A percentile compares a stretch with the other conserved stretches of the same genome.
Conservation (phyloP, 768 basidiomycete genomes). For the Termitomyces sp. region DNA sequence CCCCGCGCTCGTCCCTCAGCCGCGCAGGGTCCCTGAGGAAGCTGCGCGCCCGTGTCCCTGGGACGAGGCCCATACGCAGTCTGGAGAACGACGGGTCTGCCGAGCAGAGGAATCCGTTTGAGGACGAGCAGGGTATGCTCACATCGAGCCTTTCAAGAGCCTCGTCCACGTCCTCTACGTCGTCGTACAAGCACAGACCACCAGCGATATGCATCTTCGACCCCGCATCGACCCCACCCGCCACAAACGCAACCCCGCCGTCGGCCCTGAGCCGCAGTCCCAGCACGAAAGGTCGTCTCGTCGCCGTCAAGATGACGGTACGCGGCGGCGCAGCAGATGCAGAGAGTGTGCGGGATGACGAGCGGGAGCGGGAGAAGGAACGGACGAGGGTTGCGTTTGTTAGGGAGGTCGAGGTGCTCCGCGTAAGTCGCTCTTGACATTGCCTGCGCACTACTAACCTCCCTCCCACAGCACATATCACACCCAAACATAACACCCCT, state of each 20-base stretch:
- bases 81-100: neutral
- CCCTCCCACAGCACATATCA: conserved; percentile 53
- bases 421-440: conserved; percentile 38
- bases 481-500: conserved; percentile 78
- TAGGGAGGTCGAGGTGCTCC: conserved; percentile 79
- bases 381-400: conserved; percentile 74
- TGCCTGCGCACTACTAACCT: neutral
- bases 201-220: conserved; percentile 7
- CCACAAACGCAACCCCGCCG: no score
- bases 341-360: conserved; percentile 21
- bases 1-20: neutral
- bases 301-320: conserved; percentile 45
- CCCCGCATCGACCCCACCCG: no score
- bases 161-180: conserved; percentile 10
- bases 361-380: conserved; percentile 50
- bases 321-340: conserved; percentile 19
- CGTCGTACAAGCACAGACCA: neutral
- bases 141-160: conserved; percentile 9
- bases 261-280: neutral
- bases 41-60: conserved; percentile 8
- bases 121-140: neutral
- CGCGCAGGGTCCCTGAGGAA: conserved; percentile 10
- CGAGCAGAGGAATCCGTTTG: no score
- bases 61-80: conserved; percentile 8
- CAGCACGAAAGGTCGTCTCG: conserved; percentile 19